Evolutionary conservation across 2,329 filamentous ascomycete species (phyloP).

Genomic region (Thelonectria olida): DNA sequence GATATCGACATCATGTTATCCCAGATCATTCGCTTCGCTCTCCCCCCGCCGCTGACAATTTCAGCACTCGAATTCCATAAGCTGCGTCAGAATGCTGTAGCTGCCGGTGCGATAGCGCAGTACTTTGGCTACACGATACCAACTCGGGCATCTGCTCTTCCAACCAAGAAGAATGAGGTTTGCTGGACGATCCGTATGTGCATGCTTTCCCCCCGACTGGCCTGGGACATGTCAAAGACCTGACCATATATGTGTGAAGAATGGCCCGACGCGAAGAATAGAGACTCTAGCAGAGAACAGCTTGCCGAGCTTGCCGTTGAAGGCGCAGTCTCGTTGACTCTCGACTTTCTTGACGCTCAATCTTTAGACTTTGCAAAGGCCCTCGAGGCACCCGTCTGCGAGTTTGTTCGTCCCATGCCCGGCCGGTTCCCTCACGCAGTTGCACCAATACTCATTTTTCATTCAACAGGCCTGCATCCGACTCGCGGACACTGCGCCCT

Average conservation of each 20-base stretch:
- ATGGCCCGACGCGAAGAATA: slow-evolving; percentile 12
- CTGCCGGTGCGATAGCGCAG: slow-evolving; percentile 24
- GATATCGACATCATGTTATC: slow-evolving; percentile 25
- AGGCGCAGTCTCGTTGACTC: slow-evolving; percentile 4
- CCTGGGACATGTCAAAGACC: no score
- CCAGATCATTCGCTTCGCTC: slow-evolving; percentile 30
- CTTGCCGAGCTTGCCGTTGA: neutral
- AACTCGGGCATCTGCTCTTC: slow-evolving; percentile 4
- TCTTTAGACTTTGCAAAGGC: slow-evolving; percentile 10
- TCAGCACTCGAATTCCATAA: slow-evolving; percentile 22
- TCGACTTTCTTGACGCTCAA: slow-evolving; percentile 6
- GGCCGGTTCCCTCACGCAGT: neutral
- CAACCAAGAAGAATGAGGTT: slow-evolving; percentile 27
- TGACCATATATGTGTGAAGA: slow-evolving; percentile 7
- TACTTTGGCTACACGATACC: slow-evolving; percentile 28
- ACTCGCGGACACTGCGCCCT: slow-evolving; percentile 20
- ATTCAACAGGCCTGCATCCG: slow-evolving; percentile 15
- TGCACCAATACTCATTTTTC: neutral
- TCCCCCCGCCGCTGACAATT: slow-evolving; percentile 16
- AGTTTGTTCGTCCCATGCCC: slow-evolving; percentile 23
- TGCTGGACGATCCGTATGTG: slow-evolving; percentile 32
- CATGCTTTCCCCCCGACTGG: no score
- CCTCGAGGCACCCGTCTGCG: slow-evolving; percentile 29
- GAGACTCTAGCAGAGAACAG: neutral
- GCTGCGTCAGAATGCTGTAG: slow-evolving; percentile 20